phyloP scores from a whole-genome alignment of 2,329 filamentous ascomycete species.

The Aspergillus chevalieri region DNA sequence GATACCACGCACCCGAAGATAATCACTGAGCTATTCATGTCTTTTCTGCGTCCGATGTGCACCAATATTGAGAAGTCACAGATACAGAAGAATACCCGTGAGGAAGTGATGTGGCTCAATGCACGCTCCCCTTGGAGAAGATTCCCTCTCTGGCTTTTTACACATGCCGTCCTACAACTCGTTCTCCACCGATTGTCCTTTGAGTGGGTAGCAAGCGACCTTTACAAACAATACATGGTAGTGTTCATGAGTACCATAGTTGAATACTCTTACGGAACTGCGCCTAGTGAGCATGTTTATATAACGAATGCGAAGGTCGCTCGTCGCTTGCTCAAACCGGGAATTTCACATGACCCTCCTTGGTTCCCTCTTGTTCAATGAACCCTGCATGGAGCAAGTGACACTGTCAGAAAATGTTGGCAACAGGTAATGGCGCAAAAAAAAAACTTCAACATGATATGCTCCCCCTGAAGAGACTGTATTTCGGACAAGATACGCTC shows the following conservation, averaged over 20 bases:
- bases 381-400: conserved; percentile 2
- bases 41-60: conserved; percentile 39
- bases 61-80: conserved; percentile 12
- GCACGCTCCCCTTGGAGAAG: conserved; percentile 42
- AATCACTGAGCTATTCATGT: conserved; percentile 48
- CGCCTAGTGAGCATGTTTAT: conserved; percentile 19
- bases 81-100: conserved; percentile 49
- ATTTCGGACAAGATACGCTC: neutral
- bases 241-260: conserved; percentile 40
- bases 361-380: conserved; percentile 10
- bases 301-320: conserved; percentile 43
- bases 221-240: conserved; percentile 50
- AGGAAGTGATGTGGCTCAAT: conserved; percentile 46
- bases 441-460: conserved; percentile 4
- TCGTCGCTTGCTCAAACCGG: conserved; percentile 40
- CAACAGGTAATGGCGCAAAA: conserved; percentile 1
- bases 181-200: conserved; percentile 1
- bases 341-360: conserved; percentile 1
- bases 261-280: conserved; percentile 16
- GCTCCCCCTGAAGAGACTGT: neutral
- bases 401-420: conserved; percentile 2
- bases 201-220: neutral
- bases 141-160: conserved; percentile 50
- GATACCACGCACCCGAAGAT: conserved; percentile 47
- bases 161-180: conserved; percentile 33